Evolutionary conservation across 192 early-diverging fungal species (phyloP), one percentile per base, ranked within the genome.

Genomic region (Umbelopsis sp.): DNA sequence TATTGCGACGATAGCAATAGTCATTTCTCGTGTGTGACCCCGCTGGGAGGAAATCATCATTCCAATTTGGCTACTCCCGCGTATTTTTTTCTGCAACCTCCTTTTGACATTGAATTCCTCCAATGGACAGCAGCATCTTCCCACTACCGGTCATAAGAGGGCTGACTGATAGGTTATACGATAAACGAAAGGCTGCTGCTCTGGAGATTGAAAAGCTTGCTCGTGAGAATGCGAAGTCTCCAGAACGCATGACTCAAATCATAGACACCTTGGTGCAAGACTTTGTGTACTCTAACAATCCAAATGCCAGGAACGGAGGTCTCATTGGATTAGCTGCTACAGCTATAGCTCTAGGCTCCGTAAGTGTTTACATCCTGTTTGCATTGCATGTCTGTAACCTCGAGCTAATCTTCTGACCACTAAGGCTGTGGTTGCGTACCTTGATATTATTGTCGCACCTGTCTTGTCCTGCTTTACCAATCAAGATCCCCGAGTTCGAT

Each of bases 381-480:
- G 38, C 7, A 41, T 41, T 1, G 38, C 2, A 73, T 36, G 14
- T 81, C 24, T 20, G 20, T 38, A 52, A 26, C 49, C 36, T 34
- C 25, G 34, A 24, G 32, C 16, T 12, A 16, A 62, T 32, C 43
- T 47, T 44, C 11, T 81, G n/a, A n/a, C n/a, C n/a, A n/a, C n/a
- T n/a, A n/a, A 87, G 77, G 80, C 83, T 21, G 88, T 93, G 25
- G 76, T 86, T 7, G 75, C 76, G 20, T 90, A 92, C 62, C 76
- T 97, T 12, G 86, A 88, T 43, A 85, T 83, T 17, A 95, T 99
- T 69, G 90, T 98, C 3, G 95, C 95, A 20, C 98, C 98, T 2
- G 95, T 98, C 21, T 88, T 99, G 3, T 86, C 95, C 31, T 98
- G 96, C 69, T 92, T 98, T 69, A 79, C 84, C 5, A 96, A 99